Base-by-base conservation (phyloP, 2,329 filamentous ascomycete species). In the Phyllosticta citriasiana region DNA sequence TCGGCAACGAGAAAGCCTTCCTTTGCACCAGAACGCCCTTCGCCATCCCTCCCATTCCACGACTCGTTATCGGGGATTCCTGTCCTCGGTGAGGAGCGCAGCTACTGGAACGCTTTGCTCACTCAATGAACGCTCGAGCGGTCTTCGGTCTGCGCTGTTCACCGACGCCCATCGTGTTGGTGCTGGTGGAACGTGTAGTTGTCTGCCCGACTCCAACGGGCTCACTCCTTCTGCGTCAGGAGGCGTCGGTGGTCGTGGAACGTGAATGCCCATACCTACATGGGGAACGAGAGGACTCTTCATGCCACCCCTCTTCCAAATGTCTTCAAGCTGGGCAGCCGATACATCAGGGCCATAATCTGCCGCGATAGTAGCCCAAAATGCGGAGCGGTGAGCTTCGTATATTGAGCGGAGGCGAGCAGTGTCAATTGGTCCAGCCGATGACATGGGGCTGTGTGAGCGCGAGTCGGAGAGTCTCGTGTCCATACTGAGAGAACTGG, bases 291-390 rank as follows among this genome's bases (percentile, higher is more conserved):
- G 30, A 27, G 57, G 61, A 54, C 59, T 61, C n/a, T 50, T 55
- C 40, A 54, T 57, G 35, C 53, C 53, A 19, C 60, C 57, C 9
- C 62, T 58, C 63, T 72, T 71, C 85, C 87, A 91, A n/a, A 86
- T 84, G 70, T 87, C 85, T 74, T 90, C 88, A 22, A 91, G 78
- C 35, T 84, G 78, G 14, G 80, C 78, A 1, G 87, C 83, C 56
- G 83, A 85, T 1, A 80, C 79, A 35, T 84, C 82, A 14, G 77
- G 73, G 59, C 88, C 88, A 68, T 92, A 92, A 67, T 91, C 87
- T 26, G 82, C 77, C 30, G 88, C 88, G 40, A 93, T 82, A 55
- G 82, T 80, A 35, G 82, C 79, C 88, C 89, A 93, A 76, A 93
- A 92, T 8, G 83, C 82, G 57, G 81, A 78, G 53, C 87, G 84